Percentiles rank a stretch among this genome's conserved stretches.
phyloP scores from a whole-genome alignment of 2,329 filamentous ascomycete species.

The Pseudophaeomoniella oleicola region DNA sequence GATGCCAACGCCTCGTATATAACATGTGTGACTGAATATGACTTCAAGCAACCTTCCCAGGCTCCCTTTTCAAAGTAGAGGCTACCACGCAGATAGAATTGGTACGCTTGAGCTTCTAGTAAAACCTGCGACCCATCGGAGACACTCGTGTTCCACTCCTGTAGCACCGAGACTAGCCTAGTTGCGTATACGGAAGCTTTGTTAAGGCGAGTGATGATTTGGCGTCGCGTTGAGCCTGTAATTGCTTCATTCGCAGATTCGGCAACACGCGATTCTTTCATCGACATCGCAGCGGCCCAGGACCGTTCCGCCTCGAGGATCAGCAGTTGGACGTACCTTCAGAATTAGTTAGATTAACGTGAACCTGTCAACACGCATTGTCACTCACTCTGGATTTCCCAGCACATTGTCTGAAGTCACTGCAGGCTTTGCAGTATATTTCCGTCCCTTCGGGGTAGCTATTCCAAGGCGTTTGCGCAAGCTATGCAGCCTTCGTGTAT shows the following conservation, averaged over 20 bases:
- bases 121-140: slow-evolving; percentile 53
- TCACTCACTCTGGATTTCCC: slow-evolving; percentile 57
- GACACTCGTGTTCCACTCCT: slow-evolving; percentile 47
- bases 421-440: slow-evolving; percentile 58
- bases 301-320: slow-evolving; percentile 79
- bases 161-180: slow-evolving; percentile 51
- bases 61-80: slow-evolving; percentile 74
- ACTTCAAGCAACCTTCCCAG: slow-evolving; percentile 65
- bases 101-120: slow-evolving; percentile 77
- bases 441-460: slow-evolving; percentile 70
- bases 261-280: slow-evolving; percentile 69
- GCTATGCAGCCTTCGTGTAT: slow-evolving; percentile 68
- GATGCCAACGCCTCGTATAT: slow-evolving; percentile 66
- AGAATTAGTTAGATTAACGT: too few species aligned
- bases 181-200: slow-evolving; percentile 64
- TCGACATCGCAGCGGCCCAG: slow-evolving; percentile 91
- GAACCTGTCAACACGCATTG: too few species aligned
- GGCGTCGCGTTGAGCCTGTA: slow-evolving; percentile 62
- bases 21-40: slow-evolving; percentile 62
- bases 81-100: slow-evolving; percentile 59
- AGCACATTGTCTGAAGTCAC: slow-evolving; percentile 63
- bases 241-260: slow-evolving; percentile 61
- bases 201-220: slow-evolving; percentile 74
- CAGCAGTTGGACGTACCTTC: slow-evolving; percentile 63
- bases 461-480: slow-evolving; percentile 74